These are phyloP conservation scores for Gnaphalium uliginosum DNA, from an alignment of 129 eudicot species.

Conservation along the genomic window DNA sequence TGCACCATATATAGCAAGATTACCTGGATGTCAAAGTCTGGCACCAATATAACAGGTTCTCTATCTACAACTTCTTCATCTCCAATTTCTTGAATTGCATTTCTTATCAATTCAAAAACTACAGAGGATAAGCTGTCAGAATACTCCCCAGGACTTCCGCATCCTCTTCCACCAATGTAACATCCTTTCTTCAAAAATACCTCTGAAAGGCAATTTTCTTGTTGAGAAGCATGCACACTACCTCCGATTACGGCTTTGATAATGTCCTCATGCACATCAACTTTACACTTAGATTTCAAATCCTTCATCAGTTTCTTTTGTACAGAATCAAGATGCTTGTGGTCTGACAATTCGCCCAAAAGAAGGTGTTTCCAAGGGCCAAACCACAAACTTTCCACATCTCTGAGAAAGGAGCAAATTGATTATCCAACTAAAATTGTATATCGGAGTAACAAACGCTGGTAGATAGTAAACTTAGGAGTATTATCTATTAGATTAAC, in stretches of 20 bases:
- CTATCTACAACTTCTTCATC: slow-evolving; percentile 40
- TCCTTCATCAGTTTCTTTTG: slow-evolving; percentile 47
- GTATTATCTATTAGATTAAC: background rate
- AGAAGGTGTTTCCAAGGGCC: slow-evolving; percentile 82
- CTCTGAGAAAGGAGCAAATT: slow-evolving; percentile 39
- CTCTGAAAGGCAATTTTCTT: slow-evolving; percentile 42
- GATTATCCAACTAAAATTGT: background rate
- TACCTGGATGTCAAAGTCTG: slow-evolving; percentile 85
- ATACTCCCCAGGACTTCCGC: slow-evolving; percentile 9
- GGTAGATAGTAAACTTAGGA: background rate
- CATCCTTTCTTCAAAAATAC: slow-evolving; percentile 64
- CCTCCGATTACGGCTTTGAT: slow-evolving; percentile 43
- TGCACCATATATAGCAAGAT: background rate
- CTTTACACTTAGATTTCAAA: slow-evolving; percentile 34
- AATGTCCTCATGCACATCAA: slow-evolving; percentile 39
- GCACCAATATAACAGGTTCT: slow-evolving; percentile 72
- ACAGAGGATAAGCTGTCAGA: slow-evolving; percentile 30
- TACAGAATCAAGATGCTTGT: slow-evolving; percentile 44
- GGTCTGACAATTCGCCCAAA: slow-evolving; percentile 59
- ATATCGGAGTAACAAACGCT: background rate
- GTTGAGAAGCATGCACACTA: slow-evolving; percentile 36
- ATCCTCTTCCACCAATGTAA: slow-evolving; percentile 41
- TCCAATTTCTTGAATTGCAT: slow-evolving; percentile 37
- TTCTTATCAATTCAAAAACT: slow-evolving; percentile 36
- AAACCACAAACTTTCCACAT: slow-evolving; percentile 86